Conservation (phyloP, 2,329 filamentous ascomycete species). For the Fusarium albidum region DNA sequence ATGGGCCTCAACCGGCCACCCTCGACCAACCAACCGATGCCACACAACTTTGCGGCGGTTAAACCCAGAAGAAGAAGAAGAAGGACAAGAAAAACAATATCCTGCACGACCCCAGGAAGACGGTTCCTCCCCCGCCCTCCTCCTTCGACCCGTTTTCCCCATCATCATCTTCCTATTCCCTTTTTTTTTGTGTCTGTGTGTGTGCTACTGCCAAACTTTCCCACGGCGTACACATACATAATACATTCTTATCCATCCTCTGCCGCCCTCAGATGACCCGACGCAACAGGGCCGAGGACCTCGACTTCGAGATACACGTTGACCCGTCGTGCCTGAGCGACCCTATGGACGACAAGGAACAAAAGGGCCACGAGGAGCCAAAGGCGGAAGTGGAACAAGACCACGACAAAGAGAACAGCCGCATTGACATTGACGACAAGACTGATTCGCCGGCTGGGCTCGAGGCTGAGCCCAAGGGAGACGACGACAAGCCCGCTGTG, state of each 20-base stretch:
- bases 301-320: conserved; percentile 58
- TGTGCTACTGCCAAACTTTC: conserved; percentile 26
- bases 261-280: conserved; percentile 40
- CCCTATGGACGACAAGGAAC: conserved; percentile 49
- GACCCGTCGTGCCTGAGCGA: conserved; percentile 55
- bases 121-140: too few relatives aligned
- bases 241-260: conserved; percentile 15
- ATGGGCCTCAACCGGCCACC: conserved; percentile 2
- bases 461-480: conserved; percentile 18
- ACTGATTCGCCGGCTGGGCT: conserved; percentile 20
- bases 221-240: conserved; percentile 25
- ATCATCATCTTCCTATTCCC: conserved; percentile 10
- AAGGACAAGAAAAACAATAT: conserved; percentile 23
- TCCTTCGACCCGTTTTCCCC: conserved; percentile 13
- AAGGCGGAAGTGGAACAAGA: conserved; percentile 23
- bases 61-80: not conserved
- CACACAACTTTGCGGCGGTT: conserved; percentile 31
- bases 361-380: conserved; percentile 31
- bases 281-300: conserved; percentile 43
- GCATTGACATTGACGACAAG: conserved; percentile 17
- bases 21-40: conserved; percentile 43
- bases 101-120: conserved; percentile 37
- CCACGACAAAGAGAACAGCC: conserved; percentile 24
- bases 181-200: conserved; percentile 16
- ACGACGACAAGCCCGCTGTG: conserved; percentile 7